phyloP scores from a whole-genome alignment of 2,329 filamentous ascomycete species.

The Epichloe brachyelytri region DNA sequence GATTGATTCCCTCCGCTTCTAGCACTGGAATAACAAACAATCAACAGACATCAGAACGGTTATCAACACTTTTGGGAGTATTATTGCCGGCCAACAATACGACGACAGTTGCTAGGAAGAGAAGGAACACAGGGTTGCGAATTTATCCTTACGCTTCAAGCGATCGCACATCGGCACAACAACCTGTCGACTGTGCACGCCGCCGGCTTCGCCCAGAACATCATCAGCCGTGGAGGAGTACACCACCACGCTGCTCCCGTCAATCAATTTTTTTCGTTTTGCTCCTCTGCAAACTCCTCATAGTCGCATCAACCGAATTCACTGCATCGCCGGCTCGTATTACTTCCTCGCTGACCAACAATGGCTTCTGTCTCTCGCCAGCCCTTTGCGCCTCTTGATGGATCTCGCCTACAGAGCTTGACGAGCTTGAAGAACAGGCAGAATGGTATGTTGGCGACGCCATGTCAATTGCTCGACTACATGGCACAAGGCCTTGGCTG shows the following conservation, averaged over 20 bases:
- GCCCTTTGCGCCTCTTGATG: conserved; percentile 63
- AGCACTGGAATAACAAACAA: not conserved
- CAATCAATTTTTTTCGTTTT: no score
- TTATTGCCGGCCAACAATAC: not conserved
- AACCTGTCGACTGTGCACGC: not conserved
- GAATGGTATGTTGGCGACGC: conserved; percentile 41
- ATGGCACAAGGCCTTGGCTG: not conserved
- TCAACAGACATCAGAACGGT: not conserved
- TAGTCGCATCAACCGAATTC: not conserved
- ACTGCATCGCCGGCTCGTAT: not conserved
- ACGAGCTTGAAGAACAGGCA: conserved; percentile 69
- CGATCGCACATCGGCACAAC: not conserved
- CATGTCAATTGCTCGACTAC: not conserved
- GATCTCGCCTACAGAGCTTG: conserved; percentile 55
- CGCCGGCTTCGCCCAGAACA: not conserved
- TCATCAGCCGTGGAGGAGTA: not conserved
- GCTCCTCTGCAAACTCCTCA: no score
- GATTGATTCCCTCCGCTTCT: not conserved
- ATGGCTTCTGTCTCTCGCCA: conserved; percentile 51
- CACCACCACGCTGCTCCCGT: no score
- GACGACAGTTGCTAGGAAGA: not conserved
- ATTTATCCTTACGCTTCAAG: not conserved
- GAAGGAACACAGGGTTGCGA: not conserved
- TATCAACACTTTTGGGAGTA: conserved; percentile 1
- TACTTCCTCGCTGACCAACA: conserved; percentile 7